Base-by-base conservation (phyloP, 1,139 yeast genomes). In the Saccharomyces hybrid region DNA sequence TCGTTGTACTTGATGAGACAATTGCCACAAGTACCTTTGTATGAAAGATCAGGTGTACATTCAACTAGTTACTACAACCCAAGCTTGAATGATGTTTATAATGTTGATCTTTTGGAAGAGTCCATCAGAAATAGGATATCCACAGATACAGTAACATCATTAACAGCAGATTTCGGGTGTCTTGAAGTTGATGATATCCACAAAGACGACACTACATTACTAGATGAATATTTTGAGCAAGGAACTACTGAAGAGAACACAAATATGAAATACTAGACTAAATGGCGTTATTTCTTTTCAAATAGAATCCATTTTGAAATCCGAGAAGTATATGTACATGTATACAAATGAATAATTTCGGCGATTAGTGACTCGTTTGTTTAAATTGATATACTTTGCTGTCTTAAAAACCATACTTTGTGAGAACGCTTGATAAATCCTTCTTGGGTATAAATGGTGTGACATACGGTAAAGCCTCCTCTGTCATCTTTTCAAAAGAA, bases 91-190 rank as follows among this genome's bases (percentile, higher is more conserved):
- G 20, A 14, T 34, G 23, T 6, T 5, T 34, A 34, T 14, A 6
- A 8, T 8, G 42, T 34, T 8, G 11, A 14, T 6, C 42, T 34
- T 34, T 14, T 34, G 20, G 90, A 87, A 59, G 96, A 89, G 65
- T 88, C 83, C 64, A 81, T 89, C 38, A 78, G 77, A 49, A 80
- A 83, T 52, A 74, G 75, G 49, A 77, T 82, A 5, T 71, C 42
- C 7, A 34, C 11, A 34, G 42, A 8, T 14, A 14, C 42, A 8
- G 23, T 34, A 2, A 34, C 8, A 14, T 34, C 42, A 3, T 3
- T 34, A 8, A 34, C 11, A 8, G 42, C 20, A 11, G 11, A 6
- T 34, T 34, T 34, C 23, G 5, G 5, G 23, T 8, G 20, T 34
- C 42, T 34, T 34, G 42, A 14, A 11, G 8, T 34, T 34, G 42